Evolutionary conservation across 2,329 filamentous ascomycete genomes (phyloP).

Genomic region (Penicillium sp.): DNA sequence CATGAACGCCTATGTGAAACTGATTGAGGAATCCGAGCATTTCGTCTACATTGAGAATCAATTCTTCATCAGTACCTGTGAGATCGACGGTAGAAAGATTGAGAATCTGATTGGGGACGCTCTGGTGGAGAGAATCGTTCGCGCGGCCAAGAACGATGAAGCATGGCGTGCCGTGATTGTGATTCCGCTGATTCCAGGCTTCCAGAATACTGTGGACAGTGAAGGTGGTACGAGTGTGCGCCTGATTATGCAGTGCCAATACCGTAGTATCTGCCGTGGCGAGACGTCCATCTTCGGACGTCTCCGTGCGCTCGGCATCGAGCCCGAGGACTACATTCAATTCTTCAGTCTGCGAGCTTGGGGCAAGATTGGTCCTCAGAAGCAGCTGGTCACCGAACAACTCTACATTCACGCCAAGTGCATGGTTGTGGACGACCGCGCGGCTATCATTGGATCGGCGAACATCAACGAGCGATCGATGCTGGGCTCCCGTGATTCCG

Average conservation of each 20-base stretch:
- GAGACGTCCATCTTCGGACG: slow-evolving; percentile 88
- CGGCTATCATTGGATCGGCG: slow-evolving; percentile 90
- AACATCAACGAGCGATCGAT: slow-evolving; percentile 99
- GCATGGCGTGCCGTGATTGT: slow-evolving; percentile 86
- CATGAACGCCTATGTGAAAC: slow-evolving; percentile 87
- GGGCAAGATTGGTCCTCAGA: slow-evolving; percentile 80
- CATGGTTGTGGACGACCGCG: slow-evolving; percentile 90
- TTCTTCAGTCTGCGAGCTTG: slow-evolving; percentile 91
- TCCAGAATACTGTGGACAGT: slow-evolving; percentile 91
- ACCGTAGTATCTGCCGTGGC: slow-evolving; percentile 88
- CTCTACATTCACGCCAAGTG: slow-evolving; percentile 97
- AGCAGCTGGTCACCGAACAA: slow-evolving; percentile 85
- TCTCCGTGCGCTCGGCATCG: slow-evolving; percentile 70
- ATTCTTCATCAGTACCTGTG: slow-evolving; percentile 92
- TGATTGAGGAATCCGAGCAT: slow-evolving; percentile 92
- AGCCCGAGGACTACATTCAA: slow-evolving; percentile 89
- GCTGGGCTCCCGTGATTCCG: slow-evolving; percentile 85
- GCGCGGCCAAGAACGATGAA: slow-evolving; percentile 75
- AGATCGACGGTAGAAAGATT: slow-evolving; percentile 80
- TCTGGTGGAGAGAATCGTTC: slow-evolving; percentile 81
- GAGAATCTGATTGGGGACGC: slow-evolving; percentile 93
- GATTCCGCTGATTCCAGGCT: slow-evolving; percentile 95
- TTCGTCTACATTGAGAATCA: slow-evolving; percentile 99
- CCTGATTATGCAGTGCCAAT: slow-evolving; percentile 95
- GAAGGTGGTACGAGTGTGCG: slow-evolving; percentile 92